A percentile compares a stretch with the other conserved stretches of the same genome.
These are phyloP conservation scores for Saturnispora silvae DNA, from an alignment of 805 yeast species.

Conservation along the genomic window DNA sequence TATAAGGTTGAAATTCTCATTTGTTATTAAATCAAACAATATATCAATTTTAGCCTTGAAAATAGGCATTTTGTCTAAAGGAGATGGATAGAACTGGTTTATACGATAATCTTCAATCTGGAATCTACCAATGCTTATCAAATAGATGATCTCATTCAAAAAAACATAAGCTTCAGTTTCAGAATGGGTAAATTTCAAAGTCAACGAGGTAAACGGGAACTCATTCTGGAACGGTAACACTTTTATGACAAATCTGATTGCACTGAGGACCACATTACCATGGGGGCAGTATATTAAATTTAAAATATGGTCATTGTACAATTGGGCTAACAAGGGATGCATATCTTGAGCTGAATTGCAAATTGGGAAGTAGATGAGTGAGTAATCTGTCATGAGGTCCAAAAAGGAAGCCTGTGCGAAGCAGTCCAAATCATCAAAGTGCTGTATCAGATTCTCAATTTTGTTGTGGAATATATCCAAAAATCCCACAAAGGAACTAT, in stretches of 20 bases:
- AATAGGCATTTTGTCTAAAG: conserved; percentile 22
- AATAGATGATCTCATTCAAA: conserved; percentile 17
- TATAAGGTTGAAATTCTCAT: not conserved
- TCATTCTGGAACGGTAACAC: conserved; percentile 43
- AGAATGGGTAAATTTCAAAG: conserved; percentile 26
- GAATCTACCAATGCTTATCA: conserved; percentile 27
- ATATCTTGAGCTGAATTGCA: too few species aligned
- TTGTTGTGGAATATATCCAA: conserved; percentile 64
- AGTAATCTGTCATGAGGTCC: conserved; percentile 57
- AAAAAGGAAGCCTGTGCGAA: conserved; percentile 56
- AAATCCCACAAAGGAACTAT: conserved; percentile 44
- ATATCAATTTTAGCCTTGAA: conserved; percentile 45
- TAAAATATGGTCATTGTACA: conserved; percentile 38
- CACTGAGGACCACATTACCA: conserved; percentile 51
- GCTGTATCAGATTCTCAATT: conserved; percentile 35
- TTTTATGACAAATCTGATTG: conserved; percentile 44
- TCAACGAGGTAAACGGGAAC: conserved; percentile 37
- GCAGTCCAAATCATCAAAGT: conserved; percentile 48
- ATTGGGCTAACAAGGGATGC: conserved; percentile 36
- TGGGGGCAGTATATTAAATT: conserved; percentile 41
- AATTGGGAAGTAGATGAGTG: conserved; percentile 48
- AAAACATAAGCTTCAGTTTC: conserved; percentile 5
- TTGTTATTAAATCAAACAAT: conserved; percentile 27
- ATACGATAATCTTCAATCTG: conserved; percentile 25
- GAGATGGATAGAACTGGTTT: conserved; percentile 1